Percentiles rank a stretch among this genome's conserved stretches.
phyloP scores from a whole-genome alignment of 208 protist species.

The Leishmania turanica region DNA sequence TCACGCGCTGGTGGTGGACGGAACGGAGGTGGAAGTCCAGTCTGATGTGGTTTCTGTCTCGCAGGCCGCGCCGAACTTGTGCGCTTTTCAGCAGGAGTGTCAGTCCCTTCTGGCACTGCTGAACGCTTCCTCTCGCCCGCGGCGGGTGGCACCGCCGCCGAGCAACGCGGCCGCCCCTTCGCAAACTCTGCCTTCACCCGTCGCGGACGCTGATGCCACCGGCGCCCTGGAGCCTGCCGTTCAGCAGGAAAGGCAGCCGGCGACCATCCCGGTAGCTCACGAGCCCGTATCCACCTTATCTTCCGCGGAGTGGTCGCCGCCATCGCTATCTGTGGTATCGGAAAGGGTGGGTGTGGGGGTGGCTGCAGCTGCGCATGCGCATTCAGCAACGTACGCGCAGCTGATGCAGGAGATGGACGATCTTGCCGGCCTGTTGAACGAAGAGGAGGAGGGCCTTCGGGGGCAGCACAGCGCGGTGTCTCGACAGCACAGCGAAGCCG shows the following conservation, averaged over 20 bases:
- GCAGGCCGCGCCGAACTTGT: slow-evolving; percentile 25
- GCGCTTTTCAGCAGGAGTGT: slow-evolving; percentile 39
- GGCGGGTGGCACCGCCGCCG: background rate
- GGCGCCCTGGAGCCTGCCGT: background rate
- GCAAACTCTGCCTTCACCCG: background rate
- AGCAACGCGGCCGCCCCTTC: background rate
- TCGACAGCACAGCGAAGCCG: background rate
- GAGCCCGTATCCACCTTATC: background rate
- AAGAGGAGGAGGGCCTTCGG: background rate
- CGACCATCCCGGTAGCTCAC: background rate
- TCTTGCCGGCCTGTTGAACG: slow-evolving; percentile 14
- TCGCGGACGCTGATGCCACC: background rate
- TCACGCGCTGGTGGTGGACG: background rate
- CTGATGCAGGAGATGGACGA: slow-evolving; percentile 31
- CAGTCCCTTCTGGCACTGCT: slow-evolving; percentile 34
- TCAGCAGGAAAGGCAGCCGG: background rate
- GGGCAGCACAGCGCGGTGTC: background rate
- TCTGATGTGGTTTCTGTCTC: slow-evolving; percentile 18
- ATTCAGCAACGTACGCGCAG: slow-evolving; percentile 25
- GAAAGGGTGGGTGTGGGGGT: background rate
- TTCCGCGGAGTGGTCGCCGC: background rate
- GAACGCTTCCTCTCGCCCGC: background rate
- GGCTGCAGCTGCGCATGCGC: background rate
- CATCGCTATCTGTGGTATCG: background rate
- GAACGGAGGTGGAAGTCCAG: slow-evolving; percentile 19